A percentile compares a stretch with the other conserved stretches of the same genome.
These are phyloP conservation scores for Colletotrichum sp. DNA, from an alignment of 2,329 filamentous ascomycete genomes.

Conservation along the genomic window DNA sequence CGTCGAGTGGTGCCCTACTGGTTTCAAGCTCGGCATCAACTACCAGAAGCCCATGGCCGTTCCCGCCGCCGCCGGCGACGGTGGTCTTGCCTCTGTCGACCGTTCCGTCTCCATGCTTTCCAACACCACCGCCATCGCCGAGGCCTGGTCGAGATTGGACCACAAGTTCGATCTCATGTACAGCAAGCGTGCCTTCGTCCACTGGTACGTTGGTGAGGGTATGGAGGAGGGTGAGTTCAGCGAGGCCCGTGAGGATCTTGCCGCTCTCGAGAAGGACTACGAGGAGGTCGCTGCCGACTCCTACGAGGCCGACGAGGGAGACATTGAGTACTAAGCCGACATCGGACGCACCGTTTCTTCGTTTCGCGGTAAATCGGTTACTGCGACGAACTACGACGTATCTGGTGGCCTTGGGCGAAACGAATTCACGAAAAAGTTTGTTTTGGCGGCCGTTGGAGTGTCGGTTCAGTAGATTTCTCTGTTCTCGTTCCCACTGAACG, in stretches of 20 bases:
- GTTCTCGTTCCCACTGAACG: slow-evolving; percentile 17
- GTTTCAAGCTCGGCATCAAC: slow-evolving; percentile 79
- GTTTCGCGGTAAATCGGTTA: background rate
- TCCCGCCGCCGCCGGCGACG: slow-evolving; percentile 56
- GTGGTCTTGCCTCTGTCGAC: slow-evolving; percentile 65
- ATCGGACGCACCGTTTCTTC: background rate
- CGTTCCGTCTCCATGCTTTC: slow-evolving; percentile 74
- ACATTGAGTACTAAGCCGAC: slow-evolving; percentile 76
- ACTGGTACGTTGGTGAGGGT: slow-evolving; percentile 86
- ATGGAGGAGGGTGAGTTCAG: slow-evolving; percentile 94
- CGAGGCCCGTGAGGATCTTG: slow-evolving; percentile 85
- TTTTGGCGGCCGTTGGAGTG: slow-evolving; percentile 19
- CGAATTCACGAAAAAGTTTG: slow-evolving; percentile 19
- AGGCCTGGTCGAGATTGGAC: slow-evolving; percentile 75
- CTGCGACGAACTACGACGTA: slow-evolving; percentile 11
- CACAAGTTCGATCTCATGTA: slow-evolving; percentile 82
- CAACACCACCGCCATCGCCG: slow-evolving; percentile 77
- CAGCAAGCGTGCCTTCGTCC: slow-evolving; percentile 77
- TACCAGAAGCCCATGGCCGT: slow-evolving; percentile 71
- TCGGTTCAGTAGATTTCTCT: slow-evolving; percentile 19
- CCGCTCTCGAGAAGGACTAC: slow-evolving; percentile 85
- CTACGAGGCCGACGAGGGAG: slow-evolving; percentile 65
- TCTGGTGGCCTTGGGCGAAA: slow-evolving; percentile 1
- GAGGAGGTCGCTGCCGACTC: slow-evolving; percentile 84
- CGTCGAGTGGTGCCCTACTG: slow-evolving; percentile 77